Conservation (phyloP, 1,284 basidiomycete species). For the Cryptococcus sp. region DNA sequence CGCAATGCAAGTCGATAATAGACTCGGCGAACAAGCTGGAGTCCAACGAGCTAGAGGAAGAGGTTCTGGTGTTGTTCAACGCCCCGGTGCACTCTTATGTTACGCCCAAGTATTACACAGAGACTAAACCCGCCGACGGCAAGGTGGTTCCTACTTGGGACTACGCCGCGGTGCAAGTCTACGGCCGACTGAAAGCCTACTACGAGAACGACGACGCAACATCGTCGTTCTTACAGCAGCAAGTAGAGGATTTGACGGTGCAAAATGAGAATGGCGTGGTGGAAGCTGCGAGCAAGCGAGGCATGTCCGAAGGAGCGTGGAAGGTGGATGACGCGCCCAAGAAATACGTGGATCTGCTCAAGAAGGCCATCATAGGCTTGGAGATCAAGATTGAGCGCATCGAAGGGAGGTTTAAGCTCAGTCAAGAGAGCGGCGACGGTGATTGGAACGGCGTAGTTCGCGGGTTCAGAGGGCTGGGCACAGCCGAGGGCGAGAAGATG, state of each 20-base stretch:
- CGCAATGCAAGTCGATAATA: conserved; percentile 46
- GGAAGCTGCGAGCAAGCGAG: conserved; percentile 34
- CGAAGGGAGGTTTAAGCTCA: conserved; percentile 54
- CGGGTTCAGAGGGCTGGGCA: conserved; percentile 43
- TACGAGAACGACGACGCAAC: conserved; percentile 23
- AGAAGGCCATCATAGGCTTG: conserved; percentile 54
- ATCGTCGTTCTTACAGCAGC: conserved; percentile 35
- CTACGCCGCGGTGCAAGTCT: conserved; percentile 52
- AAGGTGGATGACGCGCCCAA: conserved; percentile 51
- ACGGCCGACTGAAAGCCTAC: conserved; percentile 42
- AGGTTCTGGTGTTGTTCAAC: conserved; percentile 51
- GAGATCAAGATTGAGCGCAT: conserved; percentile 51
- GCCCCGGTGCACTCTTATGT: conserved; percentile 48
- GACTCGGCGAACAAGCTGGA: conserved; percentile 8
- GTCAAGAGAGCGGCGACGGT: conserved; percentile 47
- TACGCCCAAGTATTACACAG: conserved; percentile 48
- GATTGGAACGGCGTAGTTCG: conserved; percentile 52
- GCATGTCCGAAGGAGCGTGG: conserved; percentile 35
- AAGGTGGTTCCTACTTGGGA: conserved; percentile 55
- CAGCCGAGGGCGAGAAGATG: conserved; percentile 37
- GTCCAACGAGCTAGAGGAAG: conserved; percentile 27
- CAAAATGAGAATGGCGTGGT: conserved; percentile 27
- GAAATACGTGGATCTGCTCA: conserved; percentile 49
- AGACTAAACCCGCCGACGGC: conserved; percentile 48
- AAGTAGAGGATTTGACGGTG: conserved; percentile 41